Conservation (phyloP, 306 rosid species). For the Corylus americana region DNA sequence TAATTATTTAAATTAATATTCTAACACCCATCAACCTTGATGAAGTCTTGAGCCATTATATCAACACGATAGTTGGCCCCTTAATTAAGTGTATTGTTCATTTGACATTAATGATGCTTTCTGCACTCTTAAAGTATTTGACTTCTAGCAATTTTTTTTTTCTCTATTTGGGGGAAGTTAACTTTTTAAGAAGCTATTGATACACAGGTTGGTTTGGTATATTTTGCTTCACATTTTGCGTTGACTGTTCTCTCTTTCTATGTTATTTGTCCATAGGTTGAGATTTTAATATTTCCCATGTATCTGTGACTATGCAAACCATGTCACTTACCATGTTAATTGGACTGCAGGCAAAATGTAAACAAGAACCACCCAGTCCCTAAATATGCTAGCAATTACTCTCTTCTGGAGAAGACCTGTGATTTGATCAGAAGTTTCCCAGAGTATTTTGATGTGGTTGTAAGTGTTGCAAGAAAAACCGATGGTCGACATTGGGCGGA, state of each 20-base stretch:
- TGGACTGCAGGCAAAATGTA: conserved; percentile 65
- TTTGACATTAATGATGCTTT: not conserved
- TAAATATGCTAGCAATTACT: conserved; percentile 37
- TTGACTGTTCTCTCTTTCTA: not conserved
- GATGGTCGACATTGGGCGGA: conserved; percentile 99
- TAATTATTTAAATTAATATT: too few species aligned
- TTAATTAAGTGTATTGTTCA: not conserved
- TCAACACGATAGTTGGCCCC: not conserved
- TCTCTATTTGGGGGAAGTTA: not conserved
- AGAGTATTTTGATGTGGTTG: conserved; percentile 91
- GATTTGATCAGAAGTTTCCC: conserved; percentile 85
- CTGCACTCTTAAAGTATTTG: not conserved
- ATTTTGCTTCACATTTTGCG: not conserved
- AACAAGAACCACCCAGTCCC: conserved; percentile 68
- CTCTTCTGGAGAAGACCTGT: conserved; percentile 97
- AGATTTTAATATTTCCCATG: conserved; percentile 6
- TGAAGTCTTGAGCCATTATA: not conserved
- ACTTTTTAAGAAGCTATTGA: not conserved
- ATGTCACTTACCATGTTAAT: conserved; percentile 30
- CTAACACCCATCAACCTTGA: not conserved
- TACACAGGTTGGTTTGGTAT: not conserved
- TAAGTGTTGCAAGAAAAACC: conserved; percentile 98
- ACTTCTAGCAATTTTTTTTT: not conserved
- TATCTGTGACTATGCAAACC: conserved; percentile 17
- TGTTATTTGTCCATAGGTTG: not conserved